Evolutionary conservation across 2,329 filamentous ascomycete genomes (phyloP).

Genomic region (Fusarium heterosporum): DNA sequence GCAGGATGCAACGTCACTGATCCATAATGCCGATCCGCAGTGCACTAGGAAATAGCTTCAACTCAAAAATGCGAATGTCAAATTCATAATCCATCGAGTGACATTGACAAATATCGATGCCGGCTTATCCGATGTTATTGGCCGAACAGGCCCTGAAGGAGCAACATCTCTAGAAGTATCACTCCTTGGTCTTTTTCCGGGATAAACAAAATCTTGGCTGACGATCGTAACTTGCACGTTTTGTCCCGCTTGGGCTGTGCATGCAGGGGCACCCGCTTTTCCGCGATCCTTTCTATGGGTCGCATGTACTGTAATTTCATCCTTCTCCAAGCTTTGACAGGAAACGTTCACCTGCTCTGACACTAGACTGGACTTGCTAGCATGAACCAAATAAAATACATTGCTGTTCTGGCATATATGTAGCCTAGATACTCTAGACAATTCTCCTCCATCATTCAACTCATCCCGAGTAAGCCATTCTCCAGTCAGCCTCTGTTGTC

Average conservation of each 20-base stretch:
- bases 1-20: not conserved
- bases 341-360: not conserved
- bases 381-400: too few species aligned
- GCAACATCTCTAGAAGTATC: not conserved
- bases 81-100: not conserved
- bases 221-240: conserved; percentile 6
- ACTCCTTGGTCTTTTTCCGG: not conserved
- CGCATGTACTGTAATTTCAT: conserved; percentile 9
- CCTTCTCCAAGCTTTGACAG: not conserved
- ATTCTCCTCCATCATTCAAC: not conserved
- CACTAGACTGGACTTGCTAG: not conserved
- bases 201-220: not conserved
- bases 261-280: conserved; percentile 4
- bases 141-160: not conserved
- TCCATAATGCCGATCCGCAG: not conserved
- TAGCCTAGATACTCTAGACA: not conserved
- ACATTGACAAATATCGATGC: not conserved
- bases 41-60: not conserved
- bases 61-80: not conserved
- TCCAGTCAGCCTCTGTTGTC: not conserved
- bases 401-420: not conserved
- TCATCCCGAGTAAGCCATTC: not conserved
- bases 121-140: not conserved
- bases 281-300: conserved; percentile 7
- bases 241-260: not conserved